Base-by-base conservation (phyloP, 176 grass and related monocot species). In the Musa schizocarpa region DNA sequence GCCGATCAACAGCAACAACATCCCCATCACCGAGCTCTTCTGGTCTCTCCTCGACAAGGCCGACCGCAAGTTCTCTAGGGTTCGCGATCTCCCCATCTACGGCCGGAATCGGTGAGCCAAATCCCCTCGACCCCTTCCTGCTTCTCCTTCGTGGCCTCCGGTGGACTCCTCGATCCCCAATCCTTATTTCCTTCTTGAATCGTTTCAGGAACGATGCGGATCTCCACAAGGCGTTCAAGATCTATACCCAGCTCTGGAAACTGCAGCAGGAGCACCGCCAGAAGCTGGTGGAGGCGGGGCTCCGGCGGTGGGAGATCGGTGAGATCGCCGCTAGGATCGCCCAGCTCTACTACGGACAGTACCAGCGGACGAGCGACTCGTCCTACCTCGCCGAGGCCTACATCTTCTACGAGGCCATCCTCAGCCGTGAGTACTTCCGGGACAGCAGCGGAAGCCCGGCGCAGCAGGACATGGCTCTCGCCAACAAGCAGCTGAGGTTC, bases 391-490 rank as follows among this genome's bases (percentile, higher is more conserved):
- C 94, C 48, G 90, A 98, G 77, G 87, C 90, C 52, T 98, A 87
- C 81, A 86, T 98, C 54, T 98, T 98, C 82, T 98, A 98, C 76
- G 88, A 98, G 77, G 94, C 94, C 72, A 89, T 98, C 83, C 84
- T 98, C 51, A 82, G 86, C 75, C 90, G 94, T 21, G 88, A 75
- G 79, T 98, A 98, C 83, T 92, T 98, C 74, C 63, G 79, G 51
- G 94, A 85, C 52, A 34, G 75, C 54, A 66, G 55, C 53, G 68
- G 71, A 50, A 56, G n/a, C 1, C 13, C 13, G 73, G 53, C 69
- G 74, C 61, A 34, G 83, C 82, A 76, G 87, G 87, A 14, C 70
- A 84, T 76, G 57, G 75, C 86, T 29, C 50, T 83, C 51, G 80
- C 84, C 54, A 86, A 83, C 77, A 93, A 93, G 78, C 90, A 93